These are phyloP conservation scores for Xylariaceae sp. DNA, from an alignment of 2,329 filamentous ascomycete species.

Conservation along the genomic window DNA sequence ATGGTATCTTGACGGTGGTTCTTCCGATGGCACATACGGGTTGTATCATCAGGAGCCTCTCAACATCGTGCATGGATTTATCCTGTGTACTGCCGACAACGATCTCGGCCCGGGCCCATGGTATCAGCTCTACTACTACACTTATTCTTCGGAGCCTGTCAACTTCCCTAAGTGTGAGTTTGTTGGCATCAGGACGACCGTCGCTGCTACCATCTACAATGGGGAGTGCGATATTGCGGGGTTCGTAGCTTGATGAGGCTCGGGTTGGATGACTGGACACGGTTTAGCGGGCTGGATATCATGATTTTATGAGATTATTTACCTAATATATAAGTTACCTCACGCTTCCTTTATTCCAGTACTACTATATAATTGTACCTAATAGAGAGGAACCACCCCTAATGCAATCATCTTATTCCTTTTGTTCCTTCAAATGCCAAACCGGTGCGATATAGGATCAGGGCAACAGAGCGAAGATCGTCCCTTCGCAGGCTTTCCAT, in stretches of 20 bases:
- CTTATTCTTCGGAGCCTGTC: slow-evolving; percentile 1
- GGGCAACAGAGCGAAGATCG: too few relatives aligned
- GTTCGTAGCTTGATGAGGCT: slow-evolving; percentile 3
- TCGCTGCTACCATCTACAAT: slow-evolving; percentile 31
- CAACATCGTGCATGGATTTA: slow-evolving; percentile 27
- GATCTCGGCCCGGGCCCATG: slow-evolving; percentile 27
- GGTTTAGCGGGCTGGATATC: too few relatives aligned
- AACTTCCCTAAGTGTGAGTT: slow-evolving; percentile 31
- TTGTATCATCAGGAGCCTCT: slow-evolving; percentile 22
- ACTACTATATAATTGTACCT: too few relatives aligned
- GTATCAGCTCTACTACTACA: slow-evolving; percentile 33
- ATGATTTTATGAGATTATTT: too few relatives aligned
- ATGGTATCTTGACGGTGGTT: slow-evolving; percentile 26
- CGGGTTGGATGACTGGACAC: too few relatives aligned
- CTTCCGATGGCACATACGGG: slow-evolving; percentile 24
- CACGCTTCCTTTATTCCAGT: too few relatives aligned
- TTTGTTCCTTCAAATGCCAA: too few relatives aligned
- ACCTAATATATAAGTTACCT: too few relatives aligned
- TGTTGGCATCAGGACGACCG: slow-evolving; percentile 31
- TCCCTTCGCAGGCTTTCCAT: too few relatives aligned
- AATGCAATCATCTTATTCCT: too few relatives aligned
- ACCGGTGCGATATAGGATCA: too few relatives aligned
- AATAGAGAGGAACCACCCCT: too few relatives aligned
- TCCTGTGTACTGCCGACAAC: slow-evolving; percentile 28
- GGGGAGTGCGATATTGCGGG: slow-evolving; percentile 34